Percentiles rank a stretch among this genome's conserved stretches.
phyloP scores from a whole-genome alignment of 495 filamentous ascomycete species.

The Xylaria flabelliformis region DNA sequence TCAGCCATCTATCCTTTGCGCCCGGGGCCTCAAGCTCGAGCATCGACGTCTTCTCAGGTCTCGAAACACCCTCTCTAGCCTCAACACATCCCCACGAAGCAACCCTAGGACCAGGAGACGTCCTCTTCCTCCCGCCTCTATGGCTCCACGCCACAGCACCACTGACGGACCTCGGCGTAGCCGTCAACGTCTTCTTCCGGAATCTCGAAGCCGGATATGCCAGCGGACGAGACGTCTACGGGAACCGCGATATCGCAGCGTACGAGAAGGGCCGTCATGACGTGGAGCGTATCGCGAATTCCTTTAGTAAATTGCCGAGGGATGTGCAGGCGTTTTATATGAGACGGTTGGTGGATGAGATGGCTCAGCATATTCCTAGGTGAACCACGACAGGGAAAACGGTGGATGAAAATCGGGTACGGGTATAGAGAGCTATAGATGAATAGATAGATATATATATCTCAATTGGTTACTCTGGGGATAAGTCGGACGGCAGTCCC shows the following conservation, averaged over 20 bases:
- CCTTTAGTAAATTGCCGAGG: constrained; percentile 69
- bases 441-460: too few relatives aligned
- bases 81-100: constrained; percentile 72
- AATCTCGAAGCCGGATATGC: constrained; percentile 74
- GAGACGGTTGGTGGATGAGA: constrained; percentile 73
- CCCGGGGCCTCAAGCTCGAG: constrained; percentile 82
- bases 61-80: constrained; percentile 50
- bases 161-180: constrained; percentile 67
- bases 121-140: constrained; percentile 79
- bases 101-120: constrained; percentile 69
- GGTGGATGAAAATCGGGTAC: neutral
- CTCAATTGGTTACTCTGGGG: neutral
- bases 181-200: constrained; percentile 86
- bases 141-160: constrained; percentile 85
- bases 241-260: constrained; percentile 81
- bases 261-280: constrained; percentile 83
- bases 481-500: neutral
- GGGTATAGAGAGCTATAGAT: neutral
- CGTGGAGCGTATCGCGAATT: constrained; percentile 68
- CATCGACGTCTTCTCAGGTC: constrained; percentile 66
- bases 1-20: constrained; percentile 69
- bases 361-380: constrained; percentile 58
- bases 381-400: constrained; percentile 15
- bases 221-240: constrained; percentile 81
- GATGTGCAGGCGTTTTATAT: constrained; percentile 79